Evolutionary conservation across 768 basidiomycete genomes (phyloP), one percentile per base, ranked within the genome.

Genomic region (Rickenella mellea): DNA sequence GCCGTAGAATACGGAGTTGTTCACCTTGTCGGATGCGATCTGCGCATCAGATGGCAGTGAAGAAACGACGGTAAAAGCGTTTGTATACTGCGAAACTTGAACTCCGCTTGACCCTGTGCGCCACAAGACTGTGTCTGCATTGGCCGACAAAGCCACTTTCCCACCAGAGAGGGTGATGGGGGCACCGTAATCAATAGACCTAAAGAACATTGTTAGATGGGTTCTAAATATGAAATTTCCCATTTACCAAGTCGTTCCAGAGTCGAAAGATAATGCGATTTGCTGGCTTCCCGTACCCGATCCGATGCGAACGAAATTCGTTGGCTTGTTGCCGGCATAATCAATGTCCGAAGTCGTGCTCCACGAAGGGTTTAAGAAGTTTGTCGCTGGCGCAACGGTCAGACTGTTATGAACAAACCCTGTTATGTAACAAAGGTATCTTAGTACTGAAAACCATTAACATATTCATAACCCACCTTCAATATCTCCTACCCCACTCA

Each of bases 11-110:
- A 76, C 52, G 0, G 66, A 55, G 53, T 73, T 68, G 55, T 69
- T 69, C 48, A 63, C 63, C 58, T 80, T 80, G 59, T 83, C 80
- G 2, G 79, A 73, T 7, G 78, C 77, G 47, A 83, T 80, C 10
- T 62, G 66, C 1, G 77, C 69, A 28, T 53, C 57, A 2, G 71
- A 63, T 0, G 80, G 78, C 3, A 82, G 66, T 11, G 68, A 59
- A 1, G 71, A 50, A 22, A 80, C 78, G 3, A 64, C 50, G 3
- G 62, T 56, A 55, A 81, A 80, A 1, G 71, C 39, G 30, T 60
- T 63, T 5, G 66, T 68, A 48, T 66, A 68, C 38, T 70, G 69
- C 8, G 77, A 79, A 3, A 78, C 71, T 44, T 67, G 55, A 19
- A 77, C 68, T 27, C 76, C 73, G 35, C 69, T 68, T 28, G 58